Conservation (phyloP, 192 early-diverging fungal genomes). For the Coemansia asiatica region DNA sequence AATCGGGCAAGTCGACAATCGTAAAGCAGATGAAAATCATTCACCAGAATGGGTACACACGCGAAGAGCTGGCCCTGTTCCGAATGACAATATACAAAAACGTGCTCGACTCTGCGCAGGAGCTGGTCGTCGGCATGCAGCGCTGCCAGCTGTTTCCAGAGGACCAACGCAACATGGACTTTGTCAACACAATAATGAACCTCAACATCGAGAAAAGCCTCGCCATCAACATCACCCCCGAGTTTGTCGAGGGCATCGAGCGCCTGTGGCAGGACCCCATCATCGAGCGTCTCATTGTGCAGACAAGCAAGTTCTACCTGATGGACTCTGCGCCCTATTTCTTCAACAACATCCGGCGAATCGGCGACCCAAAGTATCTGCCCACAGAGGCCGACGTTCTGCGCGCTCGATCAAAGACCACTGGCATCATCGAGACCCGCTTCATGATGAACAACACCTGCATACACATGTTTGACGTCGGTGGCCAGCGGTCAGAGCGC, state of each 20-base stretch:
- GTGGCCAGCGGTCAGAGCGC: constrained; percentile 95
- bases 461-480: constrained; percentile 97
- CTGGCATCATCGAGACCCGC: constrained; percentile 93
- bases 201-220: constrained; percentile 61
- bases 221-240: constrained; percentile 58
- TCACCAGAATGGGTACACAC: constrained; percentile 86
- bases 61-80: constrained; percentile 74
- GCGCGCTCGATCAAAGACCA: constrained; percentile 95
- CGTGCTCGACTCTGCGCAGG: constrained; percentile 79
- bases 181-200: constrained; percentile 39
- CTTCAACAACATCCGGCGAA: constrained; percentile 85
- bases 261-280: constrained; percentile 71
- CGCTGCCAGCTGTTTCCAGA: constrained; percentile 61
- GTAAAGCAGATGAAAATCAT: constrained; percentile 99
- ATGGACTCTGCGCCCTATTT: constrained; percentile 95
- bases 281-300: constrained; percentile 64
- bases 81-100: constrained; percentile 84
- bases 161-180: constrained; percentile 56
- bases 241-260: constrained; percentile 71
- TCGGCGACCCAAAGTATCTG: constrained; percentile 77
- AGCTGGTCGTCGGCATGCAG: constrained; percentile 70
- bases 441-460: constrained; percentile 89
- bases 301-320: constrained; percentile 81
- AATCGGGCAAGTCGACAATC: constrained; percentile 95
- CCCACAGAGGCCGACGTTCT: constrained; percentile 95